Base-by-base conservation (phyloP, 2,329 filamentous ascomycete genomes). In the Stagonosporopsis chrysanthemi region DNA sequence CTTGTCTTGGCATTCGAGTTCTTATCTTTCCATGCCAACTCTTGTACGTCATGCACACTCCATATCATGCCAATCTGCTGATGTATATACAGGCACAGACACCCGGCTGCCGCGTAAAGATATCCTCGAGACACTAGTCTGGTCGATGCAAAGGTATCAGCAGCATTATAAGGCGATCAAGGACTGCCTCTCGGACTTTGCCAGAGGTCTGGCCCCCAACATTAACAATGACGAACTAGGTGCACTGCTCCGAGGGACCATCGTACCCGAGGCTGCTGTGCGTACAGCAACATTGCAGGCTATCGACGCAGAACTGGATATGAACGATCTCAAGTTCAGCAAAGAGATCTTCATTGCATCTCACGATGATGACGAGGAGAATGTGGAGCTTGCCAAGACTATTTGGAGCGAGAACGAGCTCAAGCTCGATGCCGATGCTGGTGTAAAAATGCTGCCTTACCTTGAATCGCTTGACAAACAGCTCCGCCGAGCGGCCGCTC, bases 401-500 rank as follows among this genome's bases (percentile, higher is more conserved):
- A 97, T 99, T 33, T 99, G 95, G 95, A 92, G 96, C 70, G 95
- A 97, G 70, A 96, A 94, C 72, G 89, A 86, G 7, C 89, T 98
- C 59, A 80, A 89, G 58, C 79, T 94, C 12, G 84, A 86, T 1
- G 79, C 85, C 19, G 82, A 89, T 6, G 84, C 90, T 8, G 86
- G 90, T 7, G 75, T 82, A 55, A 85, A 83, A 65, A 88, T 93
- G 70, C 79, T 96, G 45, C 87, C 88, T 0, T 98, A 96, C 72
- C 80, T 98, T 11, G 86, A 91, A 64, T 91, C 87, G 64, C 85
- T 87, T 64, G 94, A 98, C 68, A 84, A 84, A 19, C 92, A 96
- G 70, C 86, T 98, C 24, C 87, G 95, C 51, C 86, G 91, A 62
- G 90, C 94, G 55, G 90, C 94, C 46, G 90, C 95, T 36, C 87